phyloP scores from a whole-genome alignment of 2,329 filamentous ascomycete species.

The Fusarium falciforme region DNA sequence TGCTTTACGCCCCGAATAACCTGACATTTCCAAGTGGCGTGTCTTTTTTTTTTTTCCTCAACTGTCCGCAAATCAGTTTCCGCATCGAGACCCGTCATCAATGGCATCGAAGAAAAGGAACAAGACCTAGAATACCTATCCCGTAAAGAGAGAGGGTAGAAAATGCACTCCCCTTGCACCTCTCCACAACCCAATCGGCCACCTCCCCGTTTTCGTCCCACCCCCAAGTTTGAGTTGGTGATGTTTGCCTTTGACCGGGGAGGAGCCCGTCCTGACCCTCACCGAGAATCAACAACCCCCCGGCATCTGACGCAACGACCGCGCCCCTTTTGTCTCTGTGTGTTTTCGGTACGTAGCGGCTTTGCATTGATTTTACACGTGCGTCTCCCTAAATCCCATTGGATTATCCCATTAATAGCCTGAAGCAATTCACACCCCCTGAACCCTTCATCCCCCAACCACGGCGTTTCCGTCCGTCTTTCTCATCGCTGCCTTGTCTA shows the following conservation, averaged over 20 bases:
- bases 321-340: background rate
- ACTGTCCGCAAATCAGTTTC: background rate
- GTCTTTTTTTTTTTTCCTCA: conserved; percentile 8
- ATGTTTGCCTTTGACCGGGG: background rate
- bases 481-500: background rate
- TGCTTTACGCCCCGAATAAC: conserved; percentile 37
- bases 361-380: background rate
- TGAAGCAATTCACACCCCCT: background rate
- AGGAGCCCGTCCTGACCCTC: background rate
- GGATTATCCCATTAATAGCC: conserved; percentile 1
- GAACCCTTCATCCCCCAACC: background rate
- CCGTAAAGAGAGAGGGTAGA: background rate
- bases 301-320: background rate
- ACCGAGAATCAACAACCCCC: background rate
- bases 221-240: background rate
- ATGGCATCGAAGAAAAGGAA: background rate
- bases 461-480: background rate
- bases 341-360: background rate
- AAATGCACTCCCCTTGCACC: background rate
- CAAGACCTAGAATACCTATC: background rate
- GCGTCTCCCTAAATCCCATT: background rate
- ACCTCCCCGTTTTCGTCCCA: conserved; percentile 21
- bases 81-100: background rate
- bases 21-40: conserved; percentile 40
- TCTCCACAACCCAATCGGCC: conserved; percentile 29